Evolutionary conservation across 2,329 filamentous ascomycete genomes (phyloP).

Genomic region (Ceratocystis papillata): DNA sequence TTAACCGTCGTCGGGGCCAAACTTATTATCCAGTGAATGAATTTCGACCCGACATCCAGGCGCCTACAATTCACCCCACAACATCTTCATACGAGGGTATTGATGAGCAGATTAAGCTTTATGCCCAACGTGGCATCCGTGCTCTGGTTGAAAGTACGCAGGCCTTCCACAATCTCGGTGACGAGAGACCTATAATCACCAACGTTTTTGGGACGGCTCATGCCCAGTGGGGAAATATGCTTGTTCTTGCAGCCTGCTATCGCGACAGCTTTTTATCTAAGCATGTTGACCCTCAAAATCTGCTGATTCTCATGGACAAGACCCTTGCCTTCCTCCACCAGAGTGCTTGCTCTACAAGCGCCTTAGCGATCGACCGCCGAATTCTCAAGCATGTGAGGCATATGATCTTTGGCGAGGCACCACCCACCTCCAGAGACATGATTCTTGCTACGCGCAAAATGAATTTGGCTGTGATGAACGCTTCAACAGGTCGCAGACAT

Average conservation of each 20-base stretch:
- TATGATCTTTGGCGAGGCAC: constrained; percentile 34
- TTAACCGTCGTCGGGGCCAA: constrained; percentile 31
- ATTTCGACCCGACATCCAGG: constrained; percentile 33
- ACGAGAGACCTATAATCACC: constrained; percentile 70
- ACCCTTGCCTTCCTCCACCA: constrained; percentile 68
- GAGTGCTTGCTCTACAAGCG: constrained; percentile 61
- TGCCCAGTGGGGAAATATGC: constrained; percentile 93
- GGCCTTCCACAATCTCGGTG: constrained; percentile 58
- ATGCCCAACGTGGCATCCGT: constrained; percentile 53
- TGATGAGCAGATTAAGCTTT: constrained; percentile 39
- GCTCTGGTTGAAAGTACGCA: constrained; percentile 76
- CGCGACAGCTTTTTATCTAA: constrained; percentile 51
- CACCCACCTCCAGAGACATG: neutral
- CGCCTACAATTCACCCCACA: constrained; percentile 32
- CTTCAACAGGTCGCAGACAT: constrained; percentile 2
- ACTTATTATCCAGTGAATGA: constrained; percentile 31
- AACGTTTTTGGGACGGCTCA: constrained; percentile 93
- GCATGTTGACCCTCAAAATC: constrained; percentile 45
- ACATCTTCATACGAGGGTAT: constrained; percentile 34
- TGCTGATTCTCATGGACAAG: constrained; percentile 53
- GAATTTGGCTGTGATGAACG: constrained; percentile 18
- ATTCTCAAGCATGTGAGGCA: constrained; percentile 53
- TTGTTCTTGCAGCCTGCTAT: constrained; percentile 77
- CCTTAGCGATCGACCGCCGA: constrained; percentile 59
- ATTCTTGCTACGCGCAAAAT: neutral